These are phyloP conservation scores for Populus hybrid DNA, from an alignment of 441 rosid genomes.

Conservation along the genomic window DNA sequence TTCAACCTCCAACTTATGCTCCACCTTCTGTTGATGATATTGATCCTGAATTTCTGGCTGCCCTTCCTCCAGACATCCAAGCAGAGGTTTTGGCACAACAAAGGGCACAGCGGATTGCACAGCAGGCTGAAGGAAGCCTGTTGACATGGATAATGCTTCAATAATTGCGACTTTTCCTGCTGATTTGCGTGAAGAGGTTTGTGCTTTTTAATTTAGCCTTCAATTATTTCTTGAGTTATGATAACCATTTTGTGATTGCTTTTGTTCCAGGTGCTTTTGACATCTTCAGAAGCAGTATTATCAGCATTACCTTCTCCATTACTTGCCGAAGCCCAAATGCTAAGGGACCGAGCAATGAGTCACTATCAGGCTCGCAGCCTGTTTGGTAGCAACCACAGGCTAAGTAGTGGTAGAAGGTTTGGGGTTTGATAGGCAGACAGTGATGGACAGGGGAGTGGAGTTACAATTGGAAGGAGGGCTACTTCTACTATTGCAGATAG, in stretches of 20 bases:
- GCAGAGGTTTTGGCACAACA: slow-evolving; percentile 99
- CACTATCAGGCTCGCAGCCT: slow-evolving; percentile 95
- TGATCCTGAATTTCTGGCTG: slow-evolving; percentile 99
- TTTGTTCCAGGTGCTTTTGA: slow-evolving; percentile 75
- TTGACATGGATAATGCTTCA: slow-evolving; percentile 99
- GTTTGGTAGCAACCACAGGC: slow-evolving; percentile 80
- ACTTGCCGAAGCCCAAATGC: slow-evolving; percentile 95
- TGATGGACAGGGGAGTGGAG: slow-evolving; percentile 97
- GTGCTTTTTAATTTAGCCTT: slow-evolving; percentile 27
- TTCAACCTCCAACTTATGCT: slow-evolving; percentile 78
- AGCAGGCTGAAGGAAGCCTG: slow-evolving; percentile 93
- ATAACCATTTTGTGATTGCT: slow-evolving; percentile 21
- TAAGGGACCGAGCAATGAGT: slow-evolving; percentile 97
- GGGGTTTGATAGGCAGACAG: slow-evolving; percentile 89
- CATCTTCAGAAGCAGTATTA: slow-evolving; percentile 94
- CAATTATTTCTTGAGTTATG: slow-evolving; percentile 15
- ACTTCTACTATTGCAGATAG: slow-evolving; percentile 62
- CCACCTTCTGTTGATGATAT: slow-evolving; percentile 92
- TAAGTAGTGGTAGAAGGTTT: slow-evolving; percentile 80
- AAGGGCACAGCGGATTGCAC: slow-evolving; percentile 87
- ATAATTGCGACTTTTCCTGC: slow-evolving; percentile 98
- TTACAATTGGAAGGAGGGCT: slow-evolving; percentile 70
- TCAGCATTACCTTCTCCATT: slow-evolving; percentile 91
- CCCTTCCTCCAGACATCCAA: slow-evolving; percentile 97
- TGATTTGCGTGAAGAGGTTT: slow-evolving; percentile 98